Evolutionary conservation across 257 asterid genomes (phyloP), one percentile per base, ranked within the genome.

Genomic region (Fraxinus quadrangulata): DNA sequence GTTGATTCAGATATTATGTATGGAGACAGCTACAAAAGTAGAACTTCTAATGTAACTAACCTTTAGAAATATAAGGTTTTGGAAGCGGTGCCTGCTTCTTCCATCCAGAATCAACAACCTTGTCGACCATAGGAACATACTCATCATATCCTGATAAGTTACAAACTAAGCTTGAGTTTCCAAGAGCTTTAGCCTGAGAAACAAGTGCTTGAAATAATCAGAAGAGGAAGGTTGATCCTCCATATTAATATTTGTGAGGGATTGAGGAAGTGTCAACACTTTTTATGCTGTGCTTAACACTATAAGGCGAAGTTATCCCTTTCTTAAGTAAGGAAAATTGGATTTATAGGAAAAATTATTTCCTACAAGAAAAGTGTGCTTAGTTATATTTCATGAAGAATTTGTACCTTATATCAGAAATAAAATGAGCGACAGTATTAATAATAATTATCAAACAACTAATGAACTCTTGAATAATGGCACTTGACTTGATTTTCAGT

Each of bases 91-190:
- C 79, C 73, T 77, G 92, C 80, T 85, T 91, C 84, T 86, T 88
- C 82, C 85, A 85, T 69, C 80, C 93, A 81, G 94, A 87, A 86
- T 88, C 94, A 83, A 91, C 97, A 54, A 95, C 97, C 88, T 96
- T 96, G 88, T 96, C 99, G 24, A 96, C 99, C 99, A 96, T 94
- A 23, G 99, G 99, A 74, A 96, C 97, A 86, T 90, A 96, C 82
- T 96, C 99, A 59, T 96, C 99, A 81, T 93, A 94, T 74, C 96
- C 97, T 39, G 91, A 80, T 80, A 86, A 87, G 73, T 82, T 86
- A 77, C 85, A 85, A 30, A 80, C 76, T 73, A 83, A 83, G 79
- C 88, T 86, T 81, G 91, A 80, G 54, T 86, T 77, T 83, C 97
- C 97, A 75, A 85, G 82, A 72, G 89, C 88, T 90, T 92, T 96